Conservation (phyloP, 441 rosid species). For the Lepidium campestre region DNA sequence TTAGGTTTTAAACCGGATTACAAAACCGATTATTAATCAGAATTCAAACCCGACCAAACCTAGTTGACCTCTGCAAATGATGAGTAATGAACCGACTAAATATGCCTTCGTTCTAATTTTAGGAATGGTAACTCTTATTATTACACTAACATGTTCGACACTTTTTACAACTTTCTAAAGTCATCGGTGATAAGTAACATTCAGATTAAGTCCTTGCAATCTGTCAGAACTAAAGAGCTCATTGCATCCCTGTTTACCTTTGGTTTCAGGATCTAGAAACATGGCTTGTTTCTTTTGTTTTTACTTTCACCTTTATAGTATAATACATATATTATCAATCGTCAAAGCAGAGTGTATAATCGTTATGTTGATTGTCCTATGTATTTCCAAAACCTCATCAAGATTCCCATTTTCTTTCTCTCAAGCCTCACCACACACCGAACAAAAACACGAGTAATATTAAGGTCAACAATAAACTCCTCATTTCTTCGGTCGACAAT, state of each 20-base stretch:
- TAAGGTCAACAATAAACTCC: not conserved
- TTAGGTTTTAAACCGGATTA: not conserved
- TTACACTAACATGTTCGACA: not conserved
- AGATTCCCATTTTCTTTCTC: not conserved
- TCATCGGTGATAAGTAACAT: no score
- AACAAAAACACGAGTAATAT: not conserved
- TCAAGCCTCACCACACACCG: slow-evolving; percentile 19
- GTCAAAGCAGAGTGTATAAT: not conserved
- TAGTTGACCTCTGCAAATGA: not conserved
- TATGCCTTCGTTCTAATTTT: not conserved
- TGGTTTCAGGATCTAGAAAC: no score
- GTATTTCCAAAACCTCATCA: slow-evolving; percentile 19
- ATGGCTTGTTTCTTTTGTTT: not conserved
- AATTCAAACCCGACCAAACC: not conserved
- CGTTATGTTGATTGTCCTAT: not conserved
- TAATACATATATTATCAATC: not conserved
- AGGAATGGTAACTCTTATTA: not conserved
- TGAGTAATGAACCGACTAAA: not conserved
- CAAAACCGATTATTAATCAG: not conserved
- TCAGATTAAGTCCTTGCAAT: no score
- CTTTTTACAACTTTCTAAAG: not conserved
- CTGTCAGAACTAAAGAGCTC: no score
- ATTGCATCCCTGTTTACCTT: no score
- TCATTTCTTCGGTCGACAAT: slow-evolving; percentile 15
- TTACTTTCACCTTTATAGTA: not conserved